A percentile compares a stretch with the other conserved stretches of the same genome.
These are phyloP conservation scores for Crithidia bombi DNA, from an alignment of 208 protist species.

Conservation along the genomic window DNA sequence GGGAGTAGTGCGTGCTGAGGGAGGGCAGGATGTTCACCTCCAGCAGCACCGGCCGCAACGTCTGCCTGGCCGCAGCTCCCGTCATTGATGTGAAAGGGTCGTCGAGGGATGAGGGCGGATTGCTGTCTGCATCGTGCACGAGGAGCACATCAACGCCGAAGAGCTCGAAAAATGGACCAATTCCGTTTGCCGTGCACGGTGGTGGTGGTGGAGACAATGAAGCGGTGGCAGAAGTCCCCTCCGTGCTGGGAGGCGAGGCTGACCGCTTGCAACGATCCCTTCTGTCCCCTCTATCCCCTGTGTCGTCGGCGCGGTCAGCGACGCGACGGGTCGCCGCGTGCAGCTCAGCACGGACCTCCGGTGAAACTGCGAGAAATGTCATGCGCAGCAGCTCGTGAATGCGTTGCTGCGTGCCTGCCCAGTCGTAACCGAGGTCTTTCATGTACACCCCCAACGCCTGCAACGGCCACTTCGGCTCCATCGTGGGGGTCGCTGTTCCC, in stretches of 20 bases:
- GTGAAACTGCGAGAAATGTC: slow-evolving; percentile 68
- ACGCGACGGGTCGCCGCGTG: slow-evolving; percentile 3
- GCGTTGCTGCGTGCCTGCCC: slow-evolving; percentile 51
- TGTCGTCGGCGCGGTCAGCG: not conserved
- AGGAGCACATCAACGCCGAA: slow-evolving; percentile 90
- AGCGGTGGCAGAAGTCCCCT: not conserved
- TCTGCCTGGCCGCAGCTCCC: not conserved
- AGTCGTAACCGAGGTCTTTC: slow-evolving; percentile 40
- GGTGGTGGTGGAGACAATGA: not conserved
- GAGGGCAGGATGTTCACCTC: slow-evolving; percentile 92
- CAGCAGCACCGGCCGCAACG: slow-evolving; percentile 60
- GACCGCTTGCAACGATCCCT: not conserved
- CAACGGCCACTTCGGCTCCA: slow-evolving; percentile 68
- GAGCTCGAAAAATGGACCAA: slow-evolving; percentile 77
- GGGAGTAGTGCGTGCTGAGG: slow-evolving; percentile 79
- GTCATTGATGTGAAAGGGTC: not conserved
- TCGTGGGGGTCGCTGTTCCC: not conserved
- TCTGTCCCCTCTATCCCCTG: not conserved
- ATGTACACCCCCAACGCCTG: slow-evolving; percentile 54
- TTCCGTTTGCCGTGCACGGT: slow-evolving; percentile 29
- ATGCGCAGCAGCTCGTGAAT: slow-evolving; percentile 78
- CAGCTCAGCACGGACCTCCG: slow-evolving; percentile 58
- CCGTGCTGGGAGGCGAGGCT: not conserved
- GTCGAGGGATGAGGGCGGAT: not conserved
- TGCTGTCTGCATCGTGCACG: not conserved